phyloP scores from a whole-genome alignment of 805 yeast species.

The Diddensiella transvaalensis region DNA sequence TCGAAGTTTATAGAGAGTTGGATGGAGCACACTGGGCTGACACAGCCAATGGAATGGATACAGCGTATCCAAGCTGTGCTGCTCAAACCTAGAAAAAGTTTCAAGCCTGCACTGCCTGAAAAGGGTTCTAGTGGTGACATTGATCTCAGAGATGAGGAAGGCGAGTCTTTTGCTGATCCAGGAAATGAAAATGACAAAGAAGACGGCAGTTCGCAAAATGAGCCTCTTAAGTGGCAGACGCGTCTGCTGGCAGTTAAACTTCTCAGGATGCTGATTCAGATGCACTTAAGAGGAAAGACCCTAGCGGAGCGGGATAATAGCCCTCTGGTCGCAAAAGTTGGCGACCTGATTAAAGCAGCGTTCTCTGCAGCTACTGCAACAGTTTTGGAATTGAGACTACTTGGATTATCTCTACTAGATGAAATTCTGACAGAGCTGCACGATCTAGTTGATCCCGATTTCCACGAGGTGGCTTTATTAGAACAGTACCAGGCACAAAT shows the following conservation, averaged over 20 bases:
- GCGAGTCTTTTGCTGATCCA: slow-evolving; percentile 35
- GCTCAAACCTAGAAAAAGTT: slow-evolving; percentile 42
- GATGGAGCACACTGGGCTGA: slow-evolving; percentile 49
- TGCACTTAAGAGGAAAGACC: slow-evolving; percentile 22
- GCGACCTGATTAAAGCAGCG: slow-evolving; percentile 70
- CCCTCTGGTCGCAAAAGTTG: slow-evolving; percentile 30
- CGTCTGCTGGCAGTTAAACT: slow-evolving; percentile 36
- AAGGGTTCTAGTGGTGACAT: slow-evolving; percentile 24
- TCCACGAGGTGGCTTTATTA: slow-evolving; percentile 63
- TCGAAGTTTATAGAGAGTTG: slow-evolving; percentile 51
- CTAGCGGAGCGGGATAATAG: slow-evolving; percentile 21
- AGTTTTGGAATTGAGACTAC: slow-evolving; percentile 52
- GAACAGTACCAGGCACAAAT: slow-evolving; percentile 96
- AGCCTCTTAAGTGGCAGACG: slow-evolving; percentile 43
- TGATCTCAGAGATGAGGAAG: slow-evolving; percentile 42
- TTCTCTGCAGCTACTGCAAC: slow-evolving; percentile 78
- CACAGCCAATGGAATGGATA: slow-evolving; percentile 53
- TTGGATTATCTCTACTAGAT: slow-evolving; percentile 66
- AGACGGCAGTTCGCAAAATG: slow-evolving; percentile 23
- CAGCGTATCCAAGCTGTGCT: slow-evolving; percentile 44
- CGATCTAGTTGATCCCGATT: slow-evolving; percentile 63
- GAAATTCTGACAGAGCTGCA: slow-evolving; percentile 60
- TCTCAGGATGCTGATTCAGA: slow-evolving; percentile 29
- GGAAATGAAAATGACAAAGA: slow-evolving; percentile 20
- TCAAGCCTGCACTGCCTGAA: slow-evolving; percentile 26